A percentile compares a stretch with the other conserved stretches of the same genome.
phyloP scores from a whole-genome alignment of 2,329 filamentous ascomycete genomes.

The Claviceps digitariae region DNA sequence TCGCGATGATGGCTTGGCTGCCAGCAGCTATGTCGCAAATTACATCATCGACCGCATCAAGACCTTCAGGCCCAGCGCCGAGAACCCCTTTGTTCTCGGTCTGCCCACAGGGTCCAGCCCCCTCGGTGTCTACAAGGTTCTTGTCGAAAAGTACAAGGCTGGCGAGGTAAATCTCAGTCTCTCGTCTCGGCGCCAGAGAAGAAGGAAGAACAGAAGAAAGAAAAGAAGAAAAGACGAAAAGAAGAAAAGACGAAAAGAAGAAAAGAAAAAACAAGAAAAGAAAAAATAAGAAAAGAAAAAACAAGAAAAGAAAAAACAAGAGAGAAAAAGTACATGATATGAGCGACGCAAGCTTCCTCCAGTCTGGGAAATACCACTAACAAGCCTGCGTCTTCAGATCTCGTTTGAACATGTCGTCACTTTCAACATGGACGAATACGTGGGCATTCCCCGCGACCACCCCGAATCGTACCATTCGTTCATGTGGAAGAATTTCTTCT shows the following conservation, averaged over 20 bases:
- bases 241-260: no score
- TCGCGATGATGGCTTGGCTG: conserved; percentile 53
- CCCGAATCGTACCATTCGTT: conserved; percentile 81
- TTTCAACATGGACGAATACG: conserved; percentile 92
- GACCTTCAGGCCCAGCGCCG: conserved; percentile 56
- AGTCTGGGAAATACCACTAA: no score
- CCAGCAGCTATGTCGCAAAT: conserved; percentile 65
- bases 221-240: no score
- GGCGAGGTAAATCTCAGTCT: conserved; percentile 31
- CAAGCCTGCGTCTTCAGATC: conserved; percentile 30
- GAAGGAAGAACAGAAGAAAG: neutral
- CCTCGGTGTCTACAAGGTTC: conserved; percentile 60
- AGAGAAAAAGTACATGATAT: no score
- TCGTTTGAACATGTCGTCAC: conserved; percentile 83
- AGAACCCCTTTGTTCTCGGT: conserved; percentile 68
- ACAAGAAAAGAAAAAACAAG: no score
- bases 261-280: no score
- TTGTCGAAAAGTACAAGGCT: conserved; percentile 58
- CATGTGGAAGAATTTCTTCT: conserved; percentile 91
- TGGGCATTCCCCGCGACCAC: conserved; percentile 69
- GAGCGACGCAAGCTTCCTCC: no score
- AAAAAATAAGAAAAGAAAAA: no score
- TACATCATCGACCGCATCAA: conserved; percentile 77
- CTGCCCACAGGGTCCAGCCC: conserved; percentile 75
- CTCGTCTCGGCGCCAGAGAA: no score